Evolutionary conservation across 1,139 yeast species (phyloP).

Genomic region (Saccharomyces hybrid): DNA sequence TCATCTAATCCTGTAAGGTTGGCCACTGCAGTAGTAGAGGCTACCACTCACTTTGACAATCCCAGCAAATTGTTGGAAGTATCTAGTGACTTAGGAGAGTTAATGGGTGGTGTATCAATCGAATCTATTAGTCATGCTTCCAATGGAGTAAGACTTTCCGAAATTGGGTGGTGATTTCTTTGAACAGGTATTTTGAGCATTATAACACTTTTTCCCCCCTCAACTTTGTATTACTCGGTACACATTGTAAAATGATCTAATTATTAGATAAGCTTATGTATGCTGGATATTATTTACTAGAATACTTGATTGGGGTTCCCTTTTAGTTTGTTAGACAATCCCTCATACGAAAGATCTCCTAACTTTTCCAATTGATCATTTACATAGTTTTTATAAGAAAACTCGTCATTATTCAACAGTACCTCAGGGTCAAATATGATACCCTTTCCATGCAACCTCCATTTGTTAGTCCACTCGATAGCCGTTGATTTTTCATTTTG

Average conservation of each 20-base stretch:
- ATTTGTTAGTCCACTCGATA: conserved; percentile 56
- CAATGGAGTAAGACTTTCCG: conserved; percentile 20
- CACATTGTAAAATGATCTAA: not conserved
- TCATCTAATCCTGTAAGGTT: conserved; percentile 56
- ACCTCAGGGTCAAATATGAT: conserved; percentile 23
- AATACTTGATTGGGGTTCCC: not conserved
- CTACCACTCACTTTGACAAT: conserved; percentile 68
- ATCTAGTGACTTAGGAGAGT: conserved; percentile 61
- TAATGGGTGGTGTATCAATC: conserved; percentile 26
- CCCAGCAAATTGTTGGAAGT: conserved; percentile 58
- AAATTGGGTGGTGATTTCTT: conserved; percentile 22
- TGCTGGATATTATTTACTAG: not conserved
- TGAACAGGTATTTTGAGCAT: not conserved
- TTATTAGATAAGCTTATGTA: not conserved
- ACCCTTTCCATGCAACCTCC: conserved; percentile 47
- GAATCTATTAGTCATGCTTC: conserved; percentile 19
- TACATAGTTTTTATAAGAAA: conserved; percentile 16
- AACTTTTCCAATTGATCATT: conserved; percentile 8
- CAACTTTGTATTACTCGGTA: not conserved
- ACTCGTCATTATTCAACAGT: conserved; percentile 14
- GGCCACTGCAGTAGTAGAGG: conserved; percentile 75
- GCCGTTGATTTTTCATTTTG: conserved; percentile 58
- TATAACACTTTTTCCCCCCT: not conserved
- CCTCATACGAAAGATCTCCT: conserved; percentile 4
- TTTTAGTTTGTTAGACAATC: not conserved